Evolutionary conservation across 129 eudicot genomes (phyloP), one percentile per base, ranked within the genome.

Genomic region (Ambrosia artemisiifolia): DNA sequence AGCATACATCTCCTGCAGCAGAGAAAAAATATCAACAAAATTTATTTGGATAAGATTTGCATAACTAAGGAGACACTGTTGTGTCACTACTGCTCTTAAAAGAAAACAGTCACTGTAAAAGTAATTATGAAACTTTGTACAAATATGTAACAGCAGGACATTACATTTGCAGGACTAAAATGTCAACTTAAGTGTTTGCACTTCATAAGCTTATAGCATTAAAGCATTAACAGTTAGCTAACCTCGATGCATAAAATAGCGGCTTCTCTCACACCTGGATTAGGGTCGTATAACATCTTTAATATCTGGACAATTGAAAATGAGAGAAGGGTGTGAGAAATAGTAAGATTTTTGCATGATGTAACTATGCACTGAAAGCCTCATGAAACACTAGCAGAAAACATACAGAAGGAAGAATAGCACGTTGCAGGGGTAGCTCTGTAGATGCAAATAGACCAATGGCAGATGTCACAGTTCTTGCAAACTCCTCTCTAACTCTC

Each of bases 401-500:
- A 50, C 93, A 66, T 88, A 94, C 99, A 62, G 93, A 83, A 71
- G 97, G 96, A 81, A 94, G 97, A 81, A 94, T 94, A 46, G 97
- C 97, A 36, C 98, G 92, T 74, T 90, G 97, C 73, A 90, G 93
- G 56, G 99, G 99, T 40, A 90, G 83, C 84, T 94, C 99, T 1
- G 97, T 94, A 67, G 99, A 84, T 66, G 96, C 97, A 86, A 94
- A 94, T 44, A 94, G 85, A 72, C 90, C 84, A 75, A 90, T 94
- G 2, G 99, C 97, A 69, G 99, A 82, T 63, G 99, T 88, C 48
- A 94, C 99, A 48, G 99, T 94, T 48, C 91, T 91, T 9, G 97
- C 96, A 79, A 90, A 90, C 79, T 94, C 98, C 65, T 94, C 99
- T 75, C 99, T 78, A 57, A 94, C 91, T 91, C 99, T 90, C 97